Evolutionary conservation across 768 basidiomycete genomes (phyloP).

Genomic region (Sarcodon sp.): DNA sequence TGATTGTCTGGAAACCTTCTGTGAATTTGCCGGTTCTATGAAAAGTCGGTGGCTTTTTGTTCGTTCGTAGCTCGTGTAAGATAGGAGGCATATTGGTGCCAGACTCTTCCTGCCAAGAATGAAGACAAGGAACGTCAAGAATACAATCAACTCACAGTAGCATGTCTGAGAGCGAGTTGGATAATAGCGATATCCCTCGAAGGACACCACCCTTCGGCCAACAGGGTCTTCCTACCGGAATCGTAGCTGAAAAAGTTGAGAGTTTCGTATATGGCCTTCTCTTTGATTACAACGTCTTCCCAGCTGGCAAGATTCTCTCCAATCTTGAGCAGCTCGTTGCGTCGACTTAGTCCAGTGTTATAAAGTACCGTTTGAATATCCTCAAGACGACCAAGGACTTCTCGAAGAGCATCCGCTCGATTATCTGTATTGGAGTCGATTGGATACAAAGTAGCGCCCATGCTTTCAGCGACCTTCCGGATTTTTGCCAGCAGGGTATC

Average conservation of each 20-base stretch:
- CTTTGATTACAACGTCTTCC: slow-evolving; percentile 90
- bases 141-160: slow-evolving; percentile 42
- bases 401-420: slow-evolving; percentile 79
- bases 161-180: slow-evolving; percentile 78
- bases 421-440: slow-evolving; percentile 93
- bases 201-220: slow-evolving; percentile 97
- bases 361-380: slow-evolving; percentile 83
- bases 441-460: slow-evolving; percentile 94
- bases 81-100: slow-evolving; percentile 90
- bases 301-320: slow-evolving; percentile 80
- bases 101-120: slow-evolving; percentile 56
- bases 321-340: slow-evolving; percentile 69
- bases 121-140: background rate
- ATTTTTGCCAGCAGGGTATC: slow-evolving; percentile 89
- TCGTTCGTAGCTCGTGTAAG: slow-evolving; percentile 78
- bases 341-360: slow-evolving; percentile 77
- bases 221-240: slow-evolving; percentile 82
- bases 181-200: slow-evolving; percentile 82
- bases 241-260: slow-evolving; percentile 95
- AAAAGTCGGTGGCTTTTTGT: slow-evolving; percentile 91
- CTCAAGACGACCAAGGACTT: slow-evolving; percentile 81
- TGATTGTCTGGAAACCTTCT: slow-evolving; percentile 92
- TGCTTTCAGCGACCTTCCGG: slow-evolving; percentile 96
- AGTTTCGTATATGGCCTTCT: slow-evolving; percentile 93
- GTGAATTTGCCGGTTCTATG: slow-evolving; percentile 93